Evolutionary conservation across 441 rosid species (phyloP), one percentile per base, ranked within the genome.

Genomic region (Lepidium campestre): DNA sequence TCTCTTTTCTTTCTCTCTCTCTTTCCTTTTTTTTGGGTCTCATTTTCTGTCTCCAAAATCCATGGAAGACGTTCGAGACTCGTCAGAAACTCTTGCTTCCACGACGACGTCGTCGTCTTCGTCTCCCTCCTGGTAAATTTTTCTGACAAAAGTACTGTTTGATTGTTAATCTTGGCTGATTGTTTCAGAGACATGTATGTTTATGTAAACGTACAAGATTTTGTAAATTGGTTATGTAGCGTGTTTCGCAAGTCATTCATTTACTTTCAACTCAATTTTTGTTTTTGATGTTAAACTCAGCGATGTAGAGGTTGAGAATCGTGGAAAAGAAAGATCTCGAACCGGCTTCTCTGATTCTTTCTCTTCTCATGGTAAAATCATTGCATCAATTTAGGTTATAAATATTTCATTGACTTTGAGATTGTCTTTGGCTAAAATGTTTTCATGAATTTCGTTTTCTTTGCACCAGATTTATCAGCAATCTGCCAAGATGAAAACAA

Each of bases 331-430:
- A 70, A 64, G 76, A 68, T 27, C 65, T 57, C 80, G 85, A 73
- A 77, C 80, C 1, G 83, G 88, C 40, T 85, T 79, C 60, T 79
- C 91, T 8, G 84, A 76, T 55, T 68, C 85, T 10, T 57, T 83
- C 60, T 71, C 84, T 35, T 57, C 83, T 53, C 69, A 77, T 40
- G 93, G 97, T 90, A 62, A 61, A 5, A 10, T 2, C 8, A 6
- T 13, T 59, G 0, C 45, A 56, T 23, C 55, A 17, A 6, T n/a
- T n/a, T 56, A 57, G 12, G 57, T 17, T 46, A 46, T 10, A 18
- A 40, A 36, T 1, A 62, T 44, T 27, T 9, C 23, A 18, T 35
- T 23, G 34, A 47, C n/a, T 47, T 29, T 37, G 8, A 45, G 5
- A 2, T 27, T 65, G 32, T 52, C 32, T 45, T 32, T 39, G 47